phyloP scores from a whole-genome alignment of 176 grass and related monocot genomes.

The Otatea glauca region DNA sequence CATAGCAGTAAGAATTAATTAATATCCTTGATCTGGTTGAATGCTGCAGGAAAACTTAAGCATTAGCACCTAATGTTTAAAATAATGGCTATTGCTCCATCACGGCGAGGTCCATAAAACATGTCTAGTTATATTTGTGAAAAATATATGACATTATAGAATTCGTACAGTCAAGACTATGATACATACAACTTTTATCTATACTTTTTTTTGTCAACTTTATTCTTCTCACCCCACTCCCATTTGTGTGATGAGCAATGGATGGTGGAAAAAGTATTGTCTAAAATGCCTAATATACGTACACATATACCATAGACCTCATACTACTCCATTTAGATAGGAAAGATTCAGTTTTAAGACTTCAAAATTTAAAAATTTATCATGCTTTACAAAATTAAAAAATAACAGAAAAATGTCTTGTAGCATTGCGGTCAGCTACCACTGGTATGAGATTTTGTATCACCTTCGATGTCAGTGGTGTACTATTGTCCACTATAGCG shows the following conservation, averaged over 20 bases:
- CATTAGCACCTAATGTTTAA: not conserved
- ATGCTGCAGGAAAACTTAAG: not conserved
- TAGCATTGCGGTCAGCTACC: not conserved
- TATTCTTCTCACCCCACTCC: not conserved
- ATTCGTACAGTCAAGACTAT: not conserved
- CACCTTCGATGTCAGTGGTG: not conserved
- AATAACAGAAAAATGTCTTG: not conserved
- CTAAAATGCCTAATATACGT: conserved; percentile 9
- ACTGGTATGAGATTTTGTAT: not conserved
- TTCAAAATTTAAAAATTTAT: not conserved
- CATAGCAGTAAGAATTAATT: not conserved
- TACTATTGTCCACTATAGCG: not conserved
- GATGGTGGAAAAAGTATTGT: not conserved
- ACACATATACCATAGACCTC: not conserved
- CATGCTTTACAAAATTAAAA: not conserved
- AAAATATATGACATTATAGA: not conserved
- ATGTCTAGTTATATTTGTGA: not conserved
- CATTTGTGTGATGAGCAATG: conserved; percentile 5
- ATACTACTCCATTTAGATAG: not conserved
- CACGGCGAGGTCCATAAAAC: not conserved
- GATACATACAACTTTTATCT: not conserved
- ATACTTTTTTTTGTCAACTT: not conserved
- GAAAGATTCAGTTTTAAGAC: not conserved
- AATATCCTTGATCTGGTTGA: not conserved
- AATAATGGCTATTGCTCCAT: not conserved